phyloP scores from a whole-genome alignment of 1,139 yeast genomes.

The Pichia norvegensis region DNA sequence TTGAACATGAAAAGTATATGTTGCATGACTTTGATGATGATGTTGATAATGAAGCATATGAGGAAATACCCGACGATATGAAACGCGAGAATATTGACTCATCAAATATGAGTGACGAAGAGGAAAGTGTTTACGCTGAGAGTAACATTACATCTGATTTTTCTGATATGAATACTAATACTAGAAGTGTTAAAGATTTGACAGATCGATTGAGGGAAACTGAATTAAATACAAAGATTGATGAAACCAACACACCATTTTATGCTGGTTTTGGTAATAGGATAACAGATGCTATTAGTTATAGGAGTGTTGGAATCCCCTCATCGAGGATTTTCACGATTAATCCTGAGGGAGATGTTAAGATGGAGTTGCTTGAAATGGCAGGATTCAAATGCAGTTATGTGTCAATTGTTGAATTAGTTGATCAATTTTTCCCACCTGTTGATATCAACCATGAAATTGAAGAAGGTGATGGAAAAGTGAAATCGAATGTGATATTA shows the following conservation, averaged over 20 bases:
- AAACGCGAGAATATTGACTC: constrained; percentile 1
- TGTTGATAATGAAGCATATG: not conserved
- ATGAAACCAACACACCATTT: constrained; percentile 53
- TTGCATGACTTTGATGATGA: constrained; percentile 1
- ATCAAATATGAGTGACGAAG: not conserved
- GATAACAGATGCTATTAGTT: constrained; percentile 94
- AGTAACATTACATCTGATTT: constrained; percentile 8
- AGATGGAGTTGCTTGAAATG: constrained; percentile 88
- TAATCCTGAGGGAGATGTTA: constrained; percentile 94
- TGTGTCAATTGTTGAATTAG: constrained; percentile 84
- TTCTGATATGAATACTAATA: constrained; percentile 16
- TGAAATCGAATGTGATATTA: constrained; percentile 14
- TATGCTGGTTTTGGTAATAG: constrained; percentile 98
- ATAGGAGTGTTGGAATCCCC: constrained; percentile 90
- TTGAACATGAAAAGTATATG: constrained; percentile 5
- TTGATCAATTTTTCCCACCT: constrained; percentile 97
- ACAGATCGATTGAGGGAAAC: constrained; percentile 1
- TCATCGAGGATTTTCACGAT: constrained; percentile 93
- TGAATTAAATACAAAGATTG: constrained; percentile 2
- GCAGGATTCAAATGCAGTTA: constrained; percentile 90
- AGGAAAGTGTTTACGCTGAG: not conserved
- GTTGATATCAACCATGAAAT: constrained; percentile 32
- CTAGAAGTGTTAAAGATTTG: constrained; percentile 2
- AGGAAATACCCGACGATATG: not conserved
- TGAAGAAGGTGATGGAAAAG: not conserved